Evolutionary conservation across 257 asterid genomes (phyloP), one percentile per base, ranked within the genome.

Genomic region (Plantago ovata): DNA sequence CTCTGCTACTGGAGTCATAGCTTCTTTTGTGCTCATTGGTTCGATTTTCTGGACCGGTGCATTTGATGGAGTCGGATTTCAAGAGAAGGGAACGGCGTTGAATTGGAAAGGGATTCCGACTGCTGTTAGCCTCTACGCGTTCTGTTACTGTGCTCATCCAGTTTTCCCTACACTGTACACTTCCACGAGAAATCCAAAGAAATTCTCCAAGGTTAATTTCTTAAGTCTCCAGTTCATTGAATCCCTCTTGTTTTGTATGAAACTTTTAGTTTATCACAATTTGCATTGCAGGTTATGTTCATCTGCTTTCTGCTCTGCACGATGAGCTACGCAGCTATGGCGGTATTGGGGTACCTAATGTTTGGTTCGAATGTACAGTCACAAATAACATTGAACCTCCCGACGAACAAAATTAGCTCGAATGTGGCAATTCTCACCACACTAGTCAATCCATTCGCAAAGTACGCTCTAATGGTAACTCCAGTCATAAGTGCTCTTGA

Each of bases 111-210:
- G 97, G 38, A 62, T 84, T 20, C 96, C 96, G 0, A 84, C 85
- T 3, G 92, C 95, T 19, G 68, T 82, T 42, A 92, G 97, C 70
- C 69, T 92, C 9, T 85, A 85, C 9, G 81, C 97, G 14, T 92
- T 88, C 60, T 92, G 98, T 51, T 92, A 88, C 11, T 88, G 98
- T 28, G 97, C 95, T 36, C 98, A 92, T 72, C 98, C 98, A 0
- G 95, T 92, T 77, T 92, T 92, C 16, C 98, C 97, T 0, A 80
- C 95, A 1, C 38, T 92, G 13, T 92, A 92, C 73, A 82, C 83
- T 50, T 92, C 98, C n/a, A 92, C 80, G 98, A 76, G 64, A 13
- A 72, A 82, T 67, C 85, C 62, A 16, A 85, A 67, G 73, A 74
- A 88, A 51, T 88, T 92, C 79, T 84, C 95, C 5, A 77, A 85